Evolutionary conservation across 345 rosid genomes (phyloP).

Genomic region (Citrus maxima): DNA sequence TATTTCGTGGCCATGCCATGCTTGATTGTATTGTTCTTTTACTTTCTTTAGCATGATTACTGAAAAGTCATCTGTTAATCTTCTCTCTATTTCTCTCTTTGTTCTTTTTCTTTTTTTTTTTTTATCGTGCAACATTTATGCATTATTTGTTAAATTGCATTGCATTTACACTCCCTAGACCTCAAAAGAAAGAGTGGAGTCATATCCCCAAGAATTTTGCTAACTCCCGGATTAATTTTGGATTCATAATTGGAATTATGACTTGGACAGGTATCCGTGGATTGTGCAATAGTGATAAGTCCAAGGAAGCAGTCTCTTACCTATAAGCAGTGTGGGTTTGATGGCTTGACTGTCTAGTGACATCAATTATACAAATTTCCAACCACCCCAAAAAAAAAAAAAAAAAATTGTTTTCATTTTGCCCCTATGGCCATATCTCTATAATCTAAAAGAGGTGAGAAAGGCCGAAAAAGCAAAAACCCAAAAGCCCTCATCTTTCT

Average conservation of each 20-base stretch:
- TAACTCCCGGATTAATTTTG: background rate
- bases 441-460: background rate
- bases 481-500: background rate
- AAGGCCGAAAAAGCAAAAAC: background rate
- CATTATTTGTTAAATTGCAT: background rate
- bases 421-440: background rate
- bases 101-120: too few relatives aligned
- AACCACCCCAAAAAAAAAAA: too few relatives aligned
- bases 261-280: slow-evolving; percentile 72
- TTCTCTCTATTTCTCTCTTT: too few relatives aligned
- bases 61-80: too few relatives aligned
- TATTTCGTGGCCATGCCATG: background rate
- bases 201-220: background rate
- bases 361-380: background rate
- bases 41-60: background rate
- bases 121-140: background rate
- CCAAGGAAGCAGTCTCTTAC: slow-evolving; percentile 91
- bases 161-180: background rate
- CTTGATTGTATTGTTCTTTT: background rate
- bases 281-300: slow-evolving; percentile 86
- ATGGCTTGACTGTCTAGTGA: slow-evolving; percentile 66
- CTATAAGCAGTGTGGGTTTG: slow-evolving; percentile 96
- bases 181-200: background rate
- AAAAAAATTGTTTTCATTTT: background rate
- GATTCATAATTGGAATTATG: background rate